phyloP scores from a whole-genome alignment of 169 alveolate species.

The Ophryocystis elektroscirrha region DNA sequence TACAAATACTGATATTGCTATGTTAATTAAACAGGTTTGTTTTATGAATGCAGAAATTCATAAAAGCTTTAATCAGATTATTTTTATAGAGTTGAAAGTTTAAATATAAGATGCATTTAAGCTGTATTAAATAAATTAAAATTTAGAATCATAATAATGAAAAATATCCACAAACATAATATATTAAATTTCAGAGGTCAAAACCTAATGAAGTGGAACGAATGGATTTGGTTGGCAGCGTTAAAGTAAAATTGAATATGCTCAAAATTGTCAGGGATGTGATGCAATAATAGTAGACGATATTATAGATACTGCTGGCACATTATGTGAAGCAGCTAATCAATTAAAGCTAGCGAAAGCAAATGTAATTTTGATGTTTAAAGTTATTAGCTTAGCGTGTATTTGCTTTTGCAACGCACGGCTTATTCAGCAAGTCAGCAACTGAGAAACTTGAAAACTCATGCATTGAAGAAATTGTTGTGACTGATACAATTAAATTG shows the following conservation, averaged over 20 bases:
- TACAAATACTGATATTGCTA: constrained; percentile 26
- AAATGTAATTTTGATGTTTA: too few species aligned
- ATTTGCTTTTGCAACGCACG: constrained; percentile 84
- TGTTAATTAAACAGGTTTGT: constrained; percentile 22
- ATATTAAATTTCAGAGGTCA: constrained; percentile 44
- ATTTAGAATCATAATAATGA: neutral
- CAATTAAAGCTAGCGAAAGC: constrained; percentile 70
- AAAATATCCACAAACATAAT: constrained; percentile 30
- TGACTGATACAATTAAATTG: constrained; percentile 63
- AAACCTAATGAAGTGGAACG: constrained; percentile 49
- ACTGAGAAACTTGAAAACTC: constrained; percentile 50
- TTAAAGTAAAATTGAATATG: too few species aligned
- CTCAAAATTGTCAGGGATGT: too few species aligned
- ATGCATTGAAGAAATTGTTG: constrained; percentile 55
- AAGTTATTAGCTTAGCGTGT: too few species aligned
- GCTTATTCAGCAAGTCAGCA: constrained; percentile 65
- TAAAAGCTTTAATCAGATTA: neutral
- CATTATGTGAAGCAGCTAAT: constrained; percentile 81
- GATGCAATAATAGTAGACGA: constrained; percentile 82
- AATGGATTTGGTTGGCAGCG: constrained; percentile 75
- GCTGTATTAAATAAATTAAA: neutral
- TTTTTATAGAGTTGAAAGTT: neutral
- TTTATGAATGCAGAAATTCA: neutral
- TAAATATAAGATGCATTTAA: neutral
- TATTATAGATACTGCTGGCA: constrained; percentile 90